Conservation (phyloP, 164 flowering plant species). For the Nymphaea colorata region DNA sequence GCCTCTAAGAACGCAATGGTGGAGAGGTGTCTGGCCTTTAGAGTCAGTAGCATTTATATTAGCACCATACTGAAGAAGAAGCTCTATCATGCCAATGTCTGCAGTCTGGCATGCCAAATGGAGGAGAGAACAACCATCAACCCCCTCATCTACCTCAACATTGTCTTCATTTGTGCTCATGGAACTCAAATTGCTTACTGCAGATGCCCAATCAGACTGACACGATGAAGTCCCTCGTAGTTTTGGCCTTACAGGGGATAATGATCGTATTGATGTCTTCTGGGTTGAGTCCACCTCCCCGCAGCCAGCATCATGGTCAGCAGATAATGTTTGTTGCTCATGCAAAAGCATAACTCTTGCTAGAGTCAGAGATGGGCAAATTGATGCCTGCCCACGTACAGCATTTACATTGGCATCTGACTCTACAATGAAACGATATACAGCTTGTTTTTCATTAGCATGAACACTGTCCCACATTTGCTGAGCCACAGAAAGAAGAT, state of each 20-base stretch:
- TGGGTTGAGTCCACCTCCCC: conserved; percentile 6
- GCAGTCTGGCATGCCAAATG: conserved; percentile 79
- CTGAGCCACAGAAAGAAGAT: conserved; percentile 35
- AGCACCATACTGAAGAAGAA: conserved; percentile 85
- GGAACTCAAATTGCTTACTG: conserved; percentile 20
- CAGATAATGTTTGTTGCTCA: conserved; percentile 27
- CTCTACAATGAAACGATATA: conserved; percentile 47
- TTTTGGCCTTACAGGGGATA: not conserved
- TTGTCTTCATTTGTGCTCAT: conserved; percentile 16
- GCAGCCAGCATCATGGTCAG: conserved; percentile 16
- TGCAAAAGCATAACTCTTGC: conserved; percentile 57
- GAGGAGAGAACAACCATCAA: conserved; percentile 58
- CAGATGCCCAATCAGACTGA: conserved; percentile 9
- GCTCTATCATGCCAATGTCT: conserved; percentile 83
- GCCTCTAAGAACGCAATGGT: conserved; percentile 46
- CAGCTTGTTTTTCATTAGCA: conserved; percentile 62
- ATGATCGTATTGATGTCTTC: not conserved
- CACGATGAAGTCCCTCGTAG: not conserved
- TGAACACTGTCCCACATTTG: conserved; percentile 67
- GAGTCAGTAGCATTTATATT: conserved; percentile 52
- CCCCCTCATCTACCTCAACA: conserved; percentile 23
- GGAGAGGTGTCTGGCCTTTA: conserved; percentile 70
- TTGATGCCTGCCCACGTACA: conserved; percentile 28
- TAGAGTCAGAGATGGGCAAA: conserved; percentile 22
- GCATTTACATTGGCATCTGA: conserved; percentile 61